Conservation (phyloP, 768 basidiomycete species). For the Neoboletus subvelutipes region DNA sequence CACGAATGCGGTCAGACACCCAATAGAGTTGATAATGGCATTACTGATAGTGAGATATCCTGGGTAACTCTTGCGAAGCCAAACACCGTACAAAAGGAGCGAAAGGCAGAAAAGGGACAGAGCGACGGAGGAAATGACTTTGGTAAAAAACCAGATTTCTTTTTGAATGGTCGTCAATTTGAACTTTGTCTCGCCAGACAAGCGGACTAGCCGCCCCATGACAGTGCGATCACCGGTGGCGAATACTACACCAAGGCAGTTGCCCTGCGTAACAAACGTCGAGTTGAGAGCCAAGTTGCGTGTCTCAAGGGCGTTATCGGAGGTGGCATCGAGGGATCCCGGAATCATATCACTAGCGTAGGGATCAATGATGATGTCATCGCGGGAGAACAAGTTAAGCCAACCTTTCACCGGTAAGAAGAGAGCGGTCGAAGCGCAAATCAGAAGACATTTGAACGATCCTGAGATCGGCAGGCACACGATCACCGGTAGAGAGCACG, state of each 20-base stretch:
- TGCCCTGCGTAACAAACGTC: conserved; percentile 43
- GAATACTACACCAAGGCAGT: conserved; percentile 42
- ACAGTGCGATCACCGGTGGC: conserved; percentile 44
- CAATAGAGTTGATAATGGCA: conserved; percentile 40
- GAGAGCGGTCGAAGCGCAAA: conserved; percentile 51
- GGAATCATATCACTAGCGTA: conserved; percentile 41
- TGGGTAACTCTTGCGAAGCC: conserved; percentile 37
- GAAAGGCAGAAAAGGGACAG: conserved; percentile 40
- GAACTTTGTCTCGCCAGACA: conserved; percentile 47
- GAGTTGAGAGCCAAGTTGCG: conserved; percentile 50
- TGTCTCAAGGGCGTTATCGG: conserved; percentile 49
- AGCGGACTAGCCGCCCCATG: conserved; percentile 56
- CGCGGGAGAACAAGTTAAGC: not conserved
- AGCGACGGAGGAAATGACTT: conserved; percentile 46
- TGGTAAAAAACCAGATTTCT: conserved; percentile 53
- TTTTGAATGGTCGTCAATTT: conserved; percentile 48
- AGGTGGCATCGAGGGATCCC: conserved; percentile 44
- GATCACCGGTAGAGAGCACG: conserved; percentile 52
- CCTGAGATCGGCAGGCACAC: conserved; percentile 59
- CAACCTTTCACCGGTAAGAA: conserved; percentile 51
- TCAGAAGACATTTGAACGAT: conserved; percentile 52
- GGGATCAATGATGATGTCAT: not conserved
- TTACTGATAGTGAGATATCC: conserved; percentile 36
- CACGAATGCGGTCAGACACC: conserved; percentile 41
- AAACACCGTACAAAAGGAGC: conserved; percentile 43